Base-by-base conservation (phyloP, 108 stramenopile genomes). In the Tribonema minus region DNA sequence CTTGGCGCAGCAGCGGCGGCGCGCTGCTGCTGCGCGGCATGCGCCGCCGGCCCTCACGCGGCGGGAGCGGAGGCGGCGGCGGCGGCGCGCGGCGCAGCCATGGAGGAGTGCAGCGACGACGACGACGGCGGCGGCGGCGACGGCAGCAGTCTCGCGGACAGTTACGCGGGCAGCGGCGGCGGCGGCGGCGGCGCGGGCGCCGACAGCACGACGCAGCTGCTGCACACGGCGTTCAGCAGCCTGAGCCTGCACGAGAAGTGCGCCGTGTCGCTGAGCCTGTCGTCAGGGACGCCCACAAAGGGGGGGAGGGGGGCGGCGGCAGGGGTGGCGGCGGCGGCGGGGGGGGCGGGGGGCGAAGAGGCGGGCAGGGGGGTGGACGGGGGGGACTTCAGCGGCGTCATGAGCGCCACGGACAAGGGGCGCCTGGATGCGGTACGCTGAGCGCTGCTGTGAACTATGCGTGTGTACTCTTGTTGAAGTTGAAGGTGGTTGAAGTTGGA, bases 211-310 rank as follows among this genome's bases (percentile, higher is more conserved):
- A 77, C 70, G 15, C 70, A 29, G 71, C 37, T 85, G 61, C 78
- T 85, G 28, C 82, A 80, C 12, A 77, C 65, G 33, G 75, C 84
- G 32, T 84, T 73, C n/a, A 33, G 61, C 12, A 73, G 31, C 62
- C 63, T 73, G 72, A 84, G 83, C 61, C 30, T 86, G 30, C 83
- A 80, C 67, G 85, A 86, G 60, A 86, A 86, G 70, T 86, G 85
- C 40, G 85, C 85, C 4, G 30, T 85, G 2, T 82, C 83, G 28
- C 54, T 86, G 12, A 70, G 70, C 46, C 29, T 84, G 76, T 26
- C n/a, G 68, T n/a, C 83, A 82, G 20, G 61, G 32, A 67, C 71
- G 62, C 5, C 67, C 30, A 26, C 39, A 68, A 40, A 33, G 25
- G 63, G 40, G 39, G 2, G 25, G 28, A 28, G 29, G 68, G 20